These are phyloP conservation scores for Umbilicus rupestris DNA, from an alignment of 164 flowering plant species.

Conservation along the genomic window DNA sequence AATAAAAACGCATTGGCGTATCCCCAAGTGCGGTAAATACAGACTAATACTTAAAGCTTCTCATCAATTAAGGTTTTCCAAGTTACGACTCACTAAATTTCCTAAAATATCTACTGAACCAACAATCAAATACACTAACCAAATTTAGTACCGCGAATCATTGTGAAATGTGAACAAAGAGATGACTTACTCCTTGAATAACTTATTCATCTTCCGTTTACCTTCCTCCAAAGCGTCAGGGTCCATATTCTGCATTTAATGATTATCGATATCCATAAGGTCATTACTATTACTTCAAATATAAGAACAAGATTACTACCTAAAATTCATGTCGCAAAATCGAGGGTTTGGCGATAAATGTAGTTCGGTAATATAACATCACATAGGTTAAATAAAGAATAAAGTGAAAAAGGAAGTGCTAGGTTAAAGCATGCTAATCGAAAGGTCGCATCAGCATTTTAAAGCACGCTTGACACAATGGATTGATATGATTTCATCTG, in stretches of 20 bases:
- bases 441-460: too few species aligned
- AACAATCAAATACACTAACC: neutral
- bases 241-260: conserved; percentile 44
- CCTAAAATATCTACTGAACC: neutral
- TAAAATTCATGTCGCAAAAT: too few species aligned
- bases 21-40: too few species aligned
- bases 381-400: neutral
- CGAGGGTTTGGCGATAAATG: too few species aligned
- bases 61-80: neutral
- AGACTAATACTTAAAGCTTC: neutral
- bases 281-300: neutral
- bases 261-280: neutral
- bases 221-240: conserved; percentile 47
- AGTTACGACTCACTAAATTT: neutral
- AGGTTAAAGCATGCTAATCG: too few species aligned
- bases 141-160: neutral
- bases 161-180: neutral
- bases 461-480: too few species aligned
- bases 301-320: neutral
- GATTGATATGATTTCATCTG: neutral
- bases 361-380: neutral
- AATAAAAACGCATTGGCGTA: neutral
- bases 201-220: conserved; percentile 32
- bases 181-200: conserved; percentile 67
- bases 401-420: neutral